Percentiles rank a stretch among this genome's conserved stretches.
Evolutionary conservation across 345 rosid genomes (phyloP).

Genomic region (Odontarrhena argentea): DNA sequence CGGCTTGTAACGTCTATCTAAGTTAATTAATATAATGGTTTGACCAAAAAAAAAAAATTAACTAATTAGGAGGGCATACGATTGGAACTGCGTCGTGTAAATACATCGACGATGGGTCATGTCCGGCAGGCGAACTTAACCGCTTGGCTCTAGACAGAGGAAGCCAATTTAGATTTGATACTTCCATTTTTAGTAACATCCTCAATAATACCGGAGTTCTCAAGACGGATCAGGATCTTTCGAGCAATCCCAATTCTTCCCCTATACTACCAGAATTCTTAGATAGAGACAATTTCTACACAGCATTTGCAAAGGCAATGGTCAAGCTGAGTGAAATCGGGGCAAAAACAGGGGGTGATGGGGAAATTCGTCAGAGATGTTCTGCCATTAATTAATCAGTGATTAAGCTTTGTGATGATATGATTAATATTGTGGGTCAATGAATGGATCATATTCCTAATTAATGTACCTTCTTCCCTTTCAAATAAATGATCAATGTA

Average conservation of each 20-base stretch:
- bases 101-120: constrained; percentile 13
- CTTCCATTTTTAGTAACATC: constrained; percentile 35
- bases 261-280: too few relatives aligned
- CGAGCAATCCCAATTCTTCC: too few relatives aligned
- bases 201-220: constrained; percentile 25
- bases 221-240: constrained; percentile 26
- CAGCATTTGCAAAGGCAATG: constrained; percentile 44
- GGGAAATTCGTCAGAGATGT: constrained; percentile 45
- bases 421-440: too few relatives aligned
- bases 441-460: too few relatives aligned
- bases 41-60: too few relatives aligned
- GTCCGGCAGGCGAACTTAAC: constrained; percentile 28
- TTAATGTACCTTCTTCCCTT: too few relatives aligned
- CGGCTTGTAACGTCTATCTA: too few relatives aligned
- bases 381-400: constrained; percentile 23
- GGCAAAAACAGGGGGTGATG: constrained; percentile 22
- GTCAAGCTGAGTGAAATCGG: constrained; percentile 41
- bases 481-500: too few relatives aligned
- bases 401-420: too few relatives aligned
- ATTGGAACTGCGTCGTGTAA: constrained; percentile 41
- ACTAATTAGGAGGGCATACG: constrained; percentile 42
- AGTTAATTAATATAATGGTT: too few relatives aligned
- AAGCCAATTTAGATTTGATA: constrained; percentile 35
- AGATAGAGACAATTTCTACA: constrained; percentile 7
- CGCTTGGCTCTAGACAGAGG: constrained; percentile 42